A percentile compares a stretch with the other conserved stretches of the same genome.
These are phyloP conservation scores for Ophidiomyces ophidiicola DNA, from an alignment of 2,329 filamentous ascomycete species.

Conservation along the genomic window DNA sequence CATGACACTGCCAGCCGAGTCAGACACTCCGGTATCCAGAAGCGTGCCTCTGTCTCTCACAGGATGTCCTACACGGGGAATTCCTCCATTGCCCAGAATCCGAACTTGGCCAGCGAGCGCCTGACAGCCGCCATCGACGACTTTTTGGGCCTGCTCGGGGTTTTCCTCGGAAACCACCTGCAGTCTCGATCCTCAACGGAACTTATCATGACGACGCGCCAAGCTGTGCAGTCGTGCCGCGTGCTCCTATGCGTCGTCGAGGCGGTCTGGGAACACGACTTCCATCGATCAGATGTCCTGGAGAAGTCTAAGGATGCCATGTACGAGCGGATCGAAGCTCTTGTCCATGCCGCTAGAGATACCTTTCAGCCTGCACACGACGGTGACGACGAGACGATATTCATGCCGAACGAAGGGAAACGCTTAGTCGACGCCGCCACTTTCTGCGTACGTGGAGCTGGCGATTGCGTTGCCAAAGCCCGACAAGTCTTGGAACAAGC, in stretches of 20 bases:
- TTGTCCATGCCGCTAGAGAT: conserved; percentile 70
- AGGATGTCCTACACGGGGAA: conserved; percentile 64
- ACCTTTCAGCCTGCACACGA: conserved; percentile 58
- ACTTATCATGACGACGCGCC: conserved; percentile 66
- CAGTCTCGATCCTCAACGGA: conserved; percentile 85
- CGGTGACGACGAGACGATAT: conserved; percentile 60
- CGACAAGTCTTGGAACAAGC: conserved; percentile 76
- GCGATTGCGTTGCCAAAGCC: conserved; percentile 80
- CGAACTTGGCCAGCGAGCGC: conserved; percentile 70
- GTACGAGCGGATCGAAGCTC: conserved; percentile 65
- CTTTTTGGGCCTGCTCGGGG: conserved; percentile 81
- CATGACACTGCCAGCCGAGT: conserved; percentile 20
- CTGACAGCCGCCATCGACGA: conserved; percentile 70
- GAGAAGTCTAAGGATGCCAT: conserved; percentile 60
- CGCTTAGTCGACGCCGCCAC: conserved; percentile 68
- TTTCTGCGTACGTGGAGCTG: conserved; percentile 75
- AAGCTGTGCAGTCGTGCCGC: conserved; percentile 70
- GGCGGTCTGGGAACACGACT: conserved; percentile 66
- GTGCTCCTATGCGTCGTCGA: conserved; percentile 69
- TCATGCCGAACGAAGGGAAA: conserved; percentile 67
- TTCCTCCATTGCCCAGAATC: conserved; percentile 49
- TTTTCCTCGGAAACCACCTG: conserved; percentile 84
- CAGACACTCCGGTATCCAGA: conserved; percentile 28
- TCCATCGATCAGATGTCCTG: conserved; percentile 53
- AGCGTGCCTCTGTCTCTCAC: conserved; percentile 50